A percentile compares a stretch with the other conserved stretches of the same genome.
These are phyloP conservation scores for Brassica nigra DNA, from an alignment of 345 rosid genomes.

Conservation along the genomic window DNA sequence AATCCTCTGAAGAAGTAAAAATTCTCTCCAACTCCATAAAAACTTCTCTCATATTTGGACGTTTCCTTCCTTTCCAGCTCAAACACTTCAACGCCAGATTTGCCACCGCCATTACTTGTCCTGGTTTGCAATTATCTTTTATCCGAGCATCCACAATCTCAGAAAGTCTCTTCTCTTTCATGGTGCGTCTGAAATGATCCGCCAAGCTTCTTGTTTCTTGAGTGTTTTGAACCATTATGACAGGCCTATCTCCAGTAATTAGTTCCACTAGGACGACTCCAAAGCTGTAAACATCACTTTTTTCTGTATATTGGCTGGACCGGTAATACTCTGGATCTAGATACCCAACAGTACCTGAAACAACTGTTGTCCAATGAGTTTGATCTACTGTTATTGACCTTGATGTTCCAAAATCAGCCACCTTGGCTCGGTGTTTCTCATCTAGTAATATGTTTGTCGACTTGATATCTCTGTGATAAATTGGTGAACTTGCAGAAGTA, in stretches of 20 bases:
- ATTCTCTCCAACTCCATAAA: slow-evolving; percentile 46
- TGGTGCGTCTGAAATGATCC: slow-evolving; percentile 42
- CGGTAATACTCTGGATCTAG: slow-evolving; percentile 36
- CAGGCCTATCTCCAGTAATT: slow-evolving; percentile 17
- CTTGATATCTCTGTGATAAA: slow-evolving; percentile 50
- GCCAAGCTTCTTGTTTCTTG: slow-evolving; percentile 49
- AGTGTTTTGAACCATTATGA: slow-evolving; percentile 44
- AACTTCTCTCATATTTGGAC: slow-evolving; percentile 60
- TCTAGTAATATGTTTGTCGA: slow-evolving; percentile 33
- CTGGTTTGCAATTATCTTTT: slow-evolving; percentile 46
- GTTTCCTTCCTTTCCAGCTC: slow-evolving; percentile 50
- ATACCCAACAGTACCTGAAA: slow-evolving; percentile 22
- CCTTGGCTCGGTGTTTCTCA: slow-evolving; percentile 32
- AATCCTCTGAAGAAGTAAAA: slow-evolving; percentile 13
- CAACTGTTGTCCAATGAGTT: slow-evolving; percentile 28
- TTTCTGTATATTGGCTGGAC: slow-evolving; percentile 32
- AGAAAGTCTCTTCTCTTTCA: slow-evolving; percentile 46
- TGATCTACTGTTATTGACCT: slow-evolving; percentile 37
- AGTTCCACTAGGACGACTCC: slow-evolving; percentile 32
- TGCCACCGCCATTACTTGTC: slow-evolving; percentile 52
- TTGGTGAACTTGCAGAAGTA: slow-evolving; percentile 40
- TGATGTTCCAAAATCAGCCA: slow-evolving; percentile 39
- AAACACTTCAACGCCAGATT: slow-evolving; percentile 52
- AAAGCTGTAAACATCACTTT: slow-evolving; percentile 39
- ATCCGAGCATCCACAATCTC: slow-evolving; percentile 47